Evolutionary conservation across 805 yeast genomes (phyloP).

Genomic region (Clavispora fructus): DNA sequence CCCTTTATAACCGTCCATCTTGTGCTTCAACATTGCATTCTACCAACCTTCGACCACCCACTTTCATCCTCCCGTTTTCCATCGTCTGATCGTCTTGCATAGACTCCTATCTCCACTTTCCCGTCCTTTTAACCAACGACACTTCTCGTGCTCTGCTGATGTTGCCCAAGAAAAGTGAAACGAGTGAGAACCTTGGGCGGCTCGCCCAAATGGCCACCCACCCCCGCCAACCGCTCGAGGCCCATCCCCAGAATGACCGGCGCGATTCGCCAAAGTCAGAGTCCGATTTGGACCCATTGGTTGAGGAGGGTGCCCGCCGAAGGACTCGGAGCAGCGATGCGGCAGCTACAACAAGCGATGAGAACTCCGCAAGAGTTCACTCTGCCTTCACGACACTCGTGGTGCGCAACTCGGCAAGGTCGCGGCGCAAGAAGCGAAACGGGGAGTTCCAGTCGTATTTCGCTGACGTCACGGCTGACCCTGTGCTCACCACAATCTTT

Average conservation of each 20-base stretch:
- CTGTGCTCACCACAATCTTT: conserved; percentile 40
- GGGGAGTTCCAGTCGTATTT: conserved; percentile 31
- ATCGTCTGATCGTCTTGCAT: no score
- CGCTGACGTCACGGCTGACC: conserved; percentile 6
- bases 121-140: no score
- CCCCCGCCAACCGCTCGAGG: background rate
- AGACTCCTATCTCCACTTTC: background rate
- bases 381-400: background rate
- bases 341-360: background rate
- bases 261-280: background rate
- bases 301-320: background rate
- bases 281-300: background rate
- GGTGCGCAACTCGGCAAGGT: background rate
- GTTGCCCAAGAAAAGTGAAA: background rate
- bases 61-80: background rate
- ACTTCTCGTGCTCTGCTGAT: no score
- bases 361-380: background rate
- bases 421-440: conserved; percentile 1
- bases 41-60: no score
- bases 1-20: background rate
- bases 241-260: background rate
- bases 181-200: background rate
- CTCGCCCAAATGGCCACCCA: background rate
- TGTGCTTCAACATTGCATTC: no score
- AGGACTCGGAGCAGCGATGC: background rate